Percentiles rank a stretch among this genome's conserved stretches.
These are phyloP conservation scores for Leishmania guyanensis DNA, from an alignment of 208 protist genomes.

Conservation along the genomic window DNA sequence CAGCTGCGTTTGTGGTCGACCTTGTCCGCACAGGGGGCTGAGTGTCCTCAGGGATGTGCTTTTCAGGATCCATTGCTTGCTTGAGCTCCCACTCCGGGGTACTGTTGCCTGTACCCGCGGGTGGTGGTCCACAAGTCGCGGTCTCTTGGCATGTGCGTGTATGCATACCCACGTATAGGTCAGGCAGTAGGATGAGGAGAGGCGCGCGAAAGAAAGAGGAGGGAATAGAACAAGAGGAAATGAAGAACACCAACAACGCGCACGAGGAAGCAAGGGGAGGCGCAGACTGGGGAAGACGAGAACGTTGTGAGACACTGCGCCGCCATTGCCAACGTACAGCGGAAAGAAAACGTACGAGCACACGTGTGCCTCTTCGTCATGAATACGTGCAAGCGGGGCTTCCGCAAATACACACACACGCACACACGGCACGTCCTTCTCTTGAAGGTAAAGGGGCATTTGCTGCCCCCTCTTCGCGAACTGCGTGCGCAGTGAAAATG, in stretches of 20 bases:
- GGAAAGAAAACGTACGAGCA: background rate
- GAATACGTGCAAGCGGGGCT: background rate
- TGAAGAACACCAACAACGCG: background rate
- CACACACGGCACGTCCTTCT: background rate
- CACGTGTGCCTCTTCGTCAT: background rate
- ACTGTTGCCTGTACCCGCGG: background rate
- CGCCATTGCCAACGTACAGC: background rate
- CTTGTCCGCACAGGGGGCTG: background rate
- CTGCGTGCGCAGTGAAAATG: background rate
- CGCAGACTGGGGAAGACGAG: background rate
- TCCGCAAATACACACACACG: background rate
- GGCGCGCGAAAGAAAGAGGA: background rate
- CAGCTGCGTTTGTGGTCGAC: background rate
- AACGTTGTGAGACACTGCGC: background rate
- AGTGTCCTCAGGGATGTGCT: background rate
- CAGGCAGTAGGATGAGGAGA: background rate
- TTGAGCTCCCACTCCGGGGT: background rate
- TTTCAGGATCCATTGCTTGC: background rate
- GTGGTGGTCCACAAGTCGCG: background rate
- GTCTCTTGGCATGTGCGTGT: background rate
- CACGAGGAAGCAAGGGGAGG: background rate
- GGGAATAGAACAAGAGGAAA: background rate
- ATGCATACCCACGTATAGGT: background rate
- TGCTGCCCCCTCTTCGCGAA: background rate
- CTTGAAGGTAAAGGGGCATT: background rate